Evolutionary conservation across 257 asterid genomes (phyloP).

Genomic region (Striga asiatica): DNA sequence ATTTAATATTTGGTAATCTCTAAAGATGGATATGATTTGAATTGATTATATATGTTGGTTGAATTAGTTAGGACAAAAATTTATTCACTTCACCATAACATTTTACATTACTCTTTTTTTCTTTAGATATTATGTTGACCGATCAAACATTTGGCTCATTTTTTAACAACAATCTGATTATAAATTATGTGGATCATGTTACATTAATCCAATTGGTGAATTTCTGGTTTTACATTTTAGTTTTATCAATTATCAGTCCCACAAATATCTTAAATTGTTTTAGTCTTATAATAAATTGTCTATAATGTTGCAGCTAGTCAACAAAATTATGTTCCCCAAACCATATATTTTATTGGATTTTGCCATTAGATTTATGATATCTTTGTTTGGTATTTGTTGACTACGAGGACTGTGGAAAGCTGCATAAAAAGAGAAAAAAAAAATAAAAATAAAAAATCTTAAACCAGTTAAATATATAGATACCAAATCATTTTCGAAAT

Average conservation of each 20-base stretch:
- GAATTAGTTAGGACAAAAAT: too few species aligned
- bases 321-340: slow-evolving; percentile 1
- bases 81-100: too few species aligned
- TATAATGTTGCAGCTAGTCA: background rate
- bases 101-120: too few species aligned
- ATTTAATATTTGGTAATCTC: background rate
- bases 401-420: background rate
- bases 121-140: too few species aligned
- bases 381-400: background rate
- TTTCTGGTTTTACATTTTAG: background rate
- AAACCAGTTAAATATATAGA: too few species aligned
- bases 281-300: background rate
- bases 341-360: background rate
- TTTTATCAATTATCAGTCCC: background rate
- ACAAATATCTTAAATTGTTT: background rate
- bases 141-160: too few species aligned
- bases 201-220: too few species aligned
- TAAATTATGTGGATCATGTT: too few species aligned
- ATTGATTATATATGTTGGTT: background rate
- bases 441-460: too few species aligned
- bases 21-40: background rate
- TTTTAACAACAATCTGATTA: background rate
- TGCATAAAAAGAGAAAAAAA: too few species aligned
- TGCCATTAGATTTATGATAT: background rate
- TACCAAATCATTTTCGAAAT: too few species aligned